phyloP scores from a whole-genome alignment of 2,329 filamentous ascomycete species.

The Alternaria brassicicola region DNA sequence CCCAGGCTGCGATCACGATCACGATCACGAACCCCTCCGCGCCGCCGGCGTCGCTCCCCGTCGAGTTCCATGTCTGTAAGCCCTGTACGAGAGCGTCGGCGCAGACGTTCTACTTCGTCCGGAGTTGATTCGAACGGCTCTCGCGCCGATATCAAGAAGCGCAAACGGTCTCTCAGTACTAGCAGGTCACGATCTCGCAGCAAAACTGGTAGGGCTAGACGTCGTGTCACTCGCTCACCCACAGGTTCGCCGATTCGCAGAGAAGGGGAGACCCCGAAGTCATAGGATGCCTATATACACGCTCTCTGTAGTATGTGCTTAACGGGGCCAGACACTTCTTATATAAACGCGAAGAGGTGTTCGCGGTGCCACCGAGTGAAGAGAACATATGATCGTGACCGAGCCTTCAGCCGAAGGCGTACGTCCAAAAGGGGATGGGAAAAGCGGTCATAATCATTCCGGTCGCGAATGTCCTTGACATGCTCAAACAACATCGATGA shows the following conservation, averaged over 20 bases:
- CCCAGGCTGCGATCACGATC: slow-evolving; percentile 51
- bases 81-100: slow-evolving; percentile 49
- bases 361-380: neutral
- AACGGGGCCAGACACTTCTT: neutral
- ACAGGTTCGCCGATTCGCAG: slow-evolving; percentile 22
- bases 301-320: neutral
- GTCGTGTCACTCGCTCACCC: slow-evolving; percentile 27
- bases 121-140: slow-evolving; percentile 51
- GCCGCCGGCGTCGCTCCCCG: slow-evolving; percentile 46
- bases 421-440: neutral
- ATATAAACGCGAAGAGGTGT: neutral
- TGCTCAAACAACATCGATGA: neutral
- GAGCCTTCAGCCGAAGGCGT: too few species aligned
- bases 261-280: slow-evolving; percentile 11
- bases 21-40: slow-evolving; percentile 39
- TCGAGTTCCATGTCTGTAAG: slow-evolving; percentile 50
- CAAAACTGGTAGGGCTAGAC: slow-evolving; percentile 24
- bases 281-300: slow-evolving; percentile 13
- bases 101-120: slow-evolving; percentile 52
- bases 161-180: slow-evolving; percentile 50
- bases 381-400: neutral
- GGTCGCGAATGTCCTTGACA: neutral
- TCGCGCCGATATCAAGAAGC: slow-evolving; percentile 59
- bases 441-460: neutral
- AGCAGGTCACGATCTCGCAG: slow-evolving; percentile 46